Base-by-base conservation (phyloP, 352 stramenopile genomes). In the Phytopythium boreale region DNA sequence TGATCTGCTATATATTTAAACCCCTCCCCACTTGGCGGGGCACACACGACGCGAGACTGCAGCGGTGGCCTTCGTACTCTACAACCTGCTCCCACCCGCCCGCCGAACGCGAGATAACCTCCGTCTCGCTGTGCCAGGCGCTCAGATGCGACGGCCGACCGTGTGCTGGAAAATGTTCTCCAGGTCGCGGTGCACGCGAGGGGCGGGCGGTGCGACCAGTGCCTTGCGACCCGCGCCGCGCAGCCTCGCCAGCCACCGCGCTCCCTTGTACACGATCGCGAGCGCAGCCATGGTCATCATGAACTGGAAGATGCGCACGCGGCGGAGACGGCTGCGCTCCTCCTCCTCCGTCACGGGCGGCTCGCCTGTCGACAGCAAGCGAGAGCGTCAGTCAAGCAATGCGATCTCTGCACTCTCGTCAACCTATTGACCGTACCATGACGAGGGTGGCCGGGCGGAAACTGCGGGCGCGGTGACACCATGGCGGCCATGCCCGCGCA, bases 241-340 rank as follows among this genome's bases (percentile, higher is more conserved):
- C 61, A 92, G 68, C 41, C 70, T 61, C 14, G 77, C 70, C 43
- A 91, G 51, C 84, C 78, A 91, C 44, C 74, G 72, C 29, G 80
- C 57, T 9, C 71, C 72, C 63, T 90, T 90, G 73, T 91, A 91
- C 37, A 89, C 12, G 29, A 70, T 63, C 56, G 71, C 64, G 34
- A 90, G 62, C 26, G 75, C 71, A 10, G 71, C 71, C 74, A 93
- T 79, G 57, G 73, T 87, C 47, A 93, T 51, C 46, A 94, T 68
- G 50, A 92, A 92, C 74, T 93, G 82, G 71, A 94, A 86, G 62
- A 92, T 87, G 53, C 82, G 80, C 56, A 94, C 84, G 52, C 86
- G 79, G 19, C 86, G 80, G 55, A 76, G 59, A 31, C 86, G 80
- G 66, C 81, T 90, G 34, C 73, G 78, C 63, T 91, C 82, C 62